Evolutionary conservation across 2,329 filamentous ascomycete species (phyloP), one percentile per base, ranked within the genome.

Genomic region (Hymenoscyphus linearis): DNA sequence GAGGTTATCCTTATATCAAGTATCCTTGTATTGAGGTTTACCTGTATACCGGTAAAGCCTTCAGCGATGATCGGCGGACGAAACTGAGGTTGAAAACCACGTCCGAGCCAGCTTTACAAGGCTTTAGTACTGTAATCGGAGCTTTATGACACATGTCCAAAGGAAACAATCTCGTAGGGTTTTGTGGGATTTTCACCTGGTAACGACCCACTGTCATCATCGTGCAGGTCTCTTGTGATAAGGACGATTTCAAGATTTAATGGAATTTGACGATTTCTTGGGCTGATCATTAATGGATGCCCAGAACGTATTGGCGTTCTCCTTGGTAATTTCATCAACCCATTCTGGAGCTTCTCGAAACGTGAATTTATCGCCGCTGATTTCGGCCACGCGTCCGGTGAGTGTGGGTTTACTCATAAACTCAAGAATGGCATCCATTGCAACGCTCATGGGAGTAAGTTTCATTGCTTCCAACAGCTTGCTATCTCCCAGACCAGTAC

Each of bases 391-490:
- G 25, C 75, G 71, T 0, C 80, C 80, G 0, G 73, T 79, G 55
- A 80, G 59, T 3, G 63, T 69, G 0, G 75, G 67, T 59, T 81
- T 75, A 0, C 65, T 69, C 10, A 79, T 63, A 12, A 83, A 74
- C 64, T 76, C 72, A 18, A 72, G 71, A 1, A 82, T 75, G 2
- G 78, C 80, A 13, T 69, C 73, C 5, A 76, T 69, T 1, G 80
- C 74, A 0, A 80, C 82, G 3, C 74, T 73, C 75, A 81, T 80
- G 3, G 80, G 81, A 5, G 81, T 83, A 22, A 82, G 55, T 5
- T 77, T 68, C 80, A 83, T 82, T 4, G 72, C 68, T 25, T 76
- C 72, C 67, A 81, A 81, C 9, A 82, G 68, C 0, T 73, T 73
- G 37, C 76, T 73, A 31, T 62, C 58, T 44, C 62, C 62, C 1